phyloP scores from a whole-genome alignment of 345 rosid genomes.

The Cardiospermum halicacabum region DNA sequence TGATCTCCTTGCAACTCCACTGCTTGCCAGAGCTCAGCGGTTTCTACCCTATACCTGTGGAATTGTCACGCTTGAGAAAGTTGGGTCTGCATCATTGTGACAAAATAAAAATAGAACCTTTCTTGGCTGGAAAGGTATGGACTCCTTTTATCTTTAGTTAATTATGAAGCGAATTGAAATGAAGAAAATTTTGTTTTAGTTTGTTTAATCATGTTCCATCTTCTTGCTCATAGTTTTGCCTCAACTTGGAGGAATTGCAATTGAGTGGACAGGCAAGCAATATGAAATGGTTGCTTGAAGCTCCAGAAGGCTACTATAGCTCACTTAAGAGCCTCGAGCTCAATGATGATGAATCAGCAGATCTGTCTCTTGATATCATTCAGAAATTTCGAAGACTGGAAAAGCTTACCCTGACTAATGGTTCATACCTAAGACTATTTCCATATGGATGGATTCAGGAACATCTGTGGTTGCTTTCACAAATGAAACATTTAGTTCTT shows the following conservation, averaged over 20 bases:
- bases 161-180: no score
- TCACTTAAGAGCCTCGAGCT: conserved; percentile 8
- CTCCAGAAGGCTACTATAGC: neutral
- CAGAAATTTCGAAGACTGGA: neutral
- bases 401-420: neutral
- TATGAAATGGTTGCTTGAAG: neutral
- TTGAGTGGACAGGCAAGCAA: neutral
- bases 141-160: neutral
- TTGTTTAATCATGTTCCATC: no score
- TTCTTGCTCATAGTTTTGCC: conserved; percentile 13
- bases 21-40: conserved; percentile 6
- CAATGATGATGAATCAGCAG: neutral
- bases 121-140: neutral
- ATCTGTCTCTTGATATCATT: neutral
- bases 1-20: neutral
- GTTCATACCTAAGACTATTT: conserved; percentile 13
- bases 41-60: conserved; percentile 9
- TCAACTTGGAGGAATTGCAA: conserved; percentile 2
- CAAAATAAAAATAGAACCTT: neutral
- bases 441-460: neutral
- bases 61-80: conserved; percentile 10
- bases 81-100: neutral
- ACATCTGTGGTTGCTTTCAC: neutral
- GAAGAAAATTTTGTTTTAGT: no score
- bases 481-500: neutral